A percentile compares a stretch with the other conserved stretches of the same genome.
These are phyloP conservation scores for Coniella vitis DNA, from an alignment of 2,329 filamentous ascomycete species.

Conservation along the genomic window DNA sequence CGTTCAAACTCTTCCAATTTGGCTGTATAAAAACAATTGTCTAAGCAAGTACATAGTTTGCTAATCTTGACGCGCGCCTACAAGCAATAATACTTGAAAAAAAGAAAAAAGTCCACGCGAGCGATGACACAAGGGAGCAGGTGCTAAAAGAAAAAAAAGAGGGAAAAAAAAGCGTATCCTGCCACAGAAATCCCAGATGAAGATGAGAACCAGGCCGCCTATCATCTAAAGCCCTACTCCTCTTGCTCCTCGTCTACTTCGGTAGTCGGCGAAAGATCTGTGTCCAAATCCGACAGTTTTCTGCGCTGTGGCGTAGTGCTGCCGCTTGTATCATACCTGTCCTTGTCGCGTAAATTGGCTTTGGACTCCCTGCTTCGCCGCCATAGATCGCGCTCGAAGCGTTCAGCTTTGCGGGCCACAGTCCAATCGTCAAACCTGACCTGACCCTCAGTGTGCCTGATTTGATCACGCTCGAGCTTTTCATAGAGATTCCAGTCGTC, in stretches of 20 bases:
- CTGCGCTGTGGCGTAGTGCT: constrained; percentile 12
- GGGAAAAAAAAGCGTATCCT: too few species aligned
- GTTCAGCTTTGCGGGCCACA: constrained; percentile 25
- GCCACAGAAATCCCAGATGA: too few species aligned
- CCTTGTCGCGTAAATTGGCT: constrained; percentile 12
- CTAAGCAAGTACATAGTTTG: too few species aligned
- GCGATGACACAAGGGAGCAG: too few species aligned
- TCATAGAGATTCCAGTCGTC: constrained; percentile 50
- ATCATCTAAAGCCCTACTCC: too few species aligned
- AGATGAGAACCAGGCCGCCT: too few species aligned
- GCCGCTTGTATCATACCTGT: constrained; percentile 15
- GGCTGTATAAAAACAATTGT: too few species aligned
- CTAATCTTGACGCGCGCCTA: too few species aligned
- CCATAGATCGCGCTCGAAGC: constrained; percentile 15
- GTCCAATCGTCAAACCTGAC: constrained; percentile 36
- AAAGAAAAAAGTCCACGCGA: too few species aligned
- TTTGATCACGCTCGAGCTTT: constrained; percentile 36
- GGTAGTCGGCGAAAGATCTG: not conserved
- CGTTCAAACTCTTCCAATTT: too few species aligned
- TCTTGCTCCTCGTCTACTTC: constrained; percentile 3
- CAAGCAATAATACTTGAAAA: too few species aligned
- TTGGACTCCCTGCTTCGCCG: constrained; percentile 4
- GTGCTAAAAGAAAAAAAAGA: too few species aligned
- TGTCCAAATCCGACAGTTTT: constrained; percentile 16
- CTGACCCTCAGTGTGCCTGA: constrained; percentile 33